A percentile compares a stretch with the other conserved stretches of the same genome.
These are phyloP conservation scores for Heterobasidion occidentale DNA, from an alignment of 1,284 basidiomycete species.

Conservation along the genomic window DNA sequence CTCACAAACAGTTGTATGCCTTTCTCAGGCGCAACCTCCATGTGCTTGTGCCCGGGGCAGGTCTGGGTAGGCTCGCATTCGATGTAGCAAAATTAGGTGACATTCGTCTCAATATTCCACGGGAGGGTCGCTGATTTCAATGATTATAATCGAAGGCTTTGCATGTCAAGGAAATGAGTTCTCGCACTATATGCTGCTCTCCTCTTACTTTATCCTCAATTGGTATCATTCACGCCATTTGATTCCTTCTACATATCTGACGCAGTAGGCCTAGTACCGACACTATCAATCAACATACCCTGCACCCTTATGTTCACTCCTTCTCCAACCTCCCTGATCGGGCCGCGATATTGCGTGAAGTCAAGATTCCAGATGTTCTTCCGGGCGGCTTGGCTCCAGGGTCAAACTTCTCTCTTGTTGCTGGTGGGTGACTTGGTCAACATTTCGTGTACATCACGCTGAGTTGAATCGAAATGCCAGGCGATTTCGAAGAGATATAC, in stretches of 20 bases:
- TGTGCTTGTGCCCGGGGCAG: slow-evolving; percentile 85
- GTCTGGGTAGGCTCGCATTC: slow-evolving; percentile 79
- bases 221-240: slow-evolving; percentile 31
- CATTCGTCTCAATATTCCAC: slow-evolving; percentile 6
- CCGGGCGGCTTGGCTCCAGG: slow-evolving; percentile 63
- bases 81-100: slow-evolving; percentile 77
- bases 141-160: slow-evolving; percentile 48
- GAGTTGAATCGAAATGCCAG: slow-evolving; percentile 23
- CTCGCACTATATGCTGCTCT: slow-evolving; percentile 87
- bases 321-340: slow-evolving; percentile 75
- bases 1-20: neutral
- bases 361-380: slow-evolving; percentile 78
- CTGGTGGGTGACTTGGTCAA: slow-evolving; percentile 41
- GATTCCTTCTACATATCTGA: slow-evolving; percentile 4
- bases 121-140: neutral
- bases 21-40: slow-evolving; percentile 42
- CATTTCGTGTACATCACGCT: neutral
- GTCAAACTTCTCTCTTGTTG: slow-evolving; percentile 76
- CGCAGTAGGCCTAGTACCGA: slow-evolving; percentile 43
- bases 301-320: slow-evolving; percentile 86
- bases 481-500: slow-evolving; percentile 93
- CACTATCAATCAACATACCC: slow-evolving; percentile 55
- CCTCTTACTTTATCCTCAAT: slow-evolving; percentile 79
- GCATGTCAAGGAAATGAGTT: slow-evolving; percentile 90
- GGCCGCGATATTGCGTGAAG: slow-evolving; percentile 53